Conservation (phyloP, 2,329 filamentous ascomycete species). For the Arthrinium puccinioides region DNA sequence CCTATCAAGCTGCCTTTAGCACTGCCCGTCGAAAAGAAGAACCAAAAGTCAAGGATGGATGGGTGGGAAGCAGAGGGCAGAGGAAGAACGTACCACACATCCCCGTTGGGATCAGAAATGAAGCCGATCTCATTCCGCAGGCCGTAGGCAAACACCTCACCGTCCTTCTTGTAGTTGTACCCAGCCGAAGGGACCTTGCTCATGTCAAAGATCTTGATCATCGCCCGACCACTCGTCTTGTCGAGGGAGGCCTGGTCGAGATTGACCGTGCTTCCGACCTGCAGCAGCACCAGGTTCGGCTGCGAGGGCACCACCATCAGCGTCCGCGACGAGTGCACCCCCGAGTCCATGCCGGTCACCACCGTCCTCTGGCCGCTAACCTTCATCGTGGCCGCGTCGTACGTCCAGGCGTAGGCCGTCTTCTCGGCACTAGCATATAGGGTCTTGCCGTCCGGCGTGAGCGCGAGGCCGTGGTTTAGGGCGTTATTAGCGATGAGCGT, state of each 20-base stretch:
- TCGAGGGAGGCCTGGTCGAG: constrained; percentile 27
- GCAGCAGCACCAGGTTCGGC: constrained; percentile 29
- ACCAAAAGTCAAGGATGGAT: neutral
- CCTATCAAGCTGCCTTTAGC: neutral
- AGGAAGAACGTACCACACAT: constrained; percentile 29
- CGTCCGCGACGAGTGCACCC: constrained; percentile 30
- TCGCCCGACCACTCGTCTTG: constrained; percentile 26
- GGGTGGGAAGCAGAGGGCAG: neutral
- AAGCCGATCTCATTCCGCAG: constrained; percentile 58
- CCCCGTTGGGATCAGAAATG: constrained; percentile 36
- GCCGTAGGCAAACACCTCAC: constrained; percentile 31
- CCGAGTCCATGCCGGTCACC: constrained; percentile 29
- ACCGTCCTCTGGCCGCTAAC: constrained; percentile 34
- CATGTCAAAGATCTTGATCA: constrained; percentile 35
- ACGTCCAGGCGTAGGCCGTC: constrained; percentile 47
- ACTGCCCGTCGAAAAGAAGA: no score
- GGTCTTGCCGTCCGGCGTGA: constrained; percentile 30
- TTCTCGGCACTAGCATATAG: constrained; percentile 31
- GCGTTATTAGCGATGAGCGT: constrained; percentile 26
- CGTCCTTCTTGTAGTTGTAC: constrained; percentile 30
- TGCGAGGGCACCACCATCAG: constrained; percentile 26
- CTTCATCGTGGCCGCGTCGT: constrained; percentile 41
- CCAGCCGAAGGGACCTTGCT: constrained; percentile 25
- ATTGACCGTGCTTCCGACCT: constrained; percentile 30
- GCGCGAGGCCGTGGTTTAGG: constrained; percentile 32